Percentiles rank a stretch among this genome's conserved stretches.
phyloP scores from a whole-genome alignment of 108 stramenopile species.

The Aurantiochytrium sp. region DNA sequence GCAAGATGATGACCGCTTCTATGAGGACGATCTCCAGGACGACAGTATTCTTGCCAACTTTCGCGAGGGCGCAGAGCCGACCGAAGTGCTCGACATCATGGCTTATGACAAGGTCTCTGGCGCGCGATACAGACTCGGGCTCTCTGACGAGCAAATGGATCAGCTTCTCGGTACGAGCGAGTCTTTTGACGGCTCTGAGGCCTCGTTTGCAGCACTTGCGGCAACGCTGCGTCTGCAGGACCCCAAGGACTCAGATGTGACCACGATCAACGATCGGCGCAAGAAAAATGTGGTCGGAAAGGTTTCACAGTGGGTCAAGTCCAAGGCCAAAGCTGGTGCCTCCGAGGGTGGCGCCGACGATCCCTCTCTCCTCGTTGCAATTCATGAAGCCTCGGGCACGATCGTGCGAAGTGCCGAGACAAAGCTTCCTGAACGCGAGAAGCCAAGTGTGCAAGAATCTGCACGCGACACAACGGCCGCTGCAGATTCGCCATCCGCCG shows the following conservation, averaged over 20 bases:
- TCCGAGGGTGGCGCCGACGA: no score
- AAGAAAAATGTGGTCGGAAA: no score
- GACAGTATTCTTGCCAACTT: not conserved
- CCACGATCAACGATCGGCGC: no score
- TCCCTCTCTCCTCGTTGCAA: not conserved
- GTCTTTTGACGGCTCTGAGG: not conserved
- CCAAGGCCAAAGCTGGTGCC: no score
- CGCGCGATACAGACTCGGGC: not conserved
- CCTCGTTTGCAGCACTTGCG: not conserved
- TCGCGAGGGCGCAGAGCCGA: not conserved
- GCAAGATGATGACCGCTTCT: not conserved
- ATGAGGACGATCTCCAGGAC: not conserved
- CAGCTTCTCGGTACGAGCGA: not conserved
- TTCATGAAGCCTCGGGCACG: not conserved
- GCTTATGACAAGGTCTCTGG: not conserved
- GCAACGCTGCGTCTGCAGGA: not conserved
- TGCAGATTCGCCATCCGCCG: no score
- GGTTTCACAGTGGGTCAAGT: no score
- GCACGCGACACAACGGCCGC: no score
- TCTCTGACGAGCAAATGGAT: not conserved
- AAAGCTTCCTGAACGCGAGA: not conserved
- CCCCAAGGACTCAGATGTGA: no score
- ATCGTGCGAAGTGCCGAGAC: not conserved
- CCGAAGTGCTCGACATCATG: not conserved
- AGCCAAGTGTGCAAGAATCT: no score